Evolutionary conservation across 2,329 filamentous ascomycete genomes (phyloP).

Genomic region (Aureobasidium sp.): DNA sequence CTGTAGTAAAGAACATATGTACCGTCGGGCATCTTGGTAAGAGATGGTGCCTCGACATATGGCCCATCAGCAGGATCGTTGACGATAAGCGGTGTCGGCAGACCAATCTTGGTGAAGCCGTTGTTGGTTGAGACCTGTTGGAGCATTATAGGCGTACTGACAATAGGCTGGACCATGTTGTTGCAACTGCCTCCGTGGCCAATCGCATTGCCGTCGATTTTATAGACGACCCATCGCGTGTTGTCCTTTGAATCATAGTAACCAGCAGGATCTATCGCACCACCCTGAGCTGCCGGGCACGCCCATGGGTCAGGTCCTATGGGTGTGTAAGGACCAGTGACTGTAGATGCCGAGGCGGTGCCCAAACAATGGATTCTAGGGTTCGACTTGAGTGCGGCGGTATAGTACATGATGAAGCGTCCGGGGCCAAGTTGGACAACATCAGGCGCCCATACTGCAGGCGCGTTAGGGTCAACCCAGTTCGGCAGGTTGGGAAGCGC

Average conservation of each 20-base stretch:
- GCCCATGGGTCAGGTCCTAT: constrained; percentile 22
- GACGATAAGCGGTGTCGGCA: constrained; percentile 21
- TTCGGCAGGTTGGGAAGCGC: constrained; percentile 26
- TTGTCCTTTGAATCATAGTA: constrained; percentile 20
- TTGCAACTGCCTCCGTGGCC: constrained; percentile 20
- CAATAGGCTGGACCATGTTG: constrained; percentile 18
- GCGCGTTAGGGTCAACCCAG: constrained; percentile 22
- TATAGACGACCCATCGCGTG: constrained; percentile 21
- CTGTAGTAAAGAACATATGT: constrained; percentile 20
- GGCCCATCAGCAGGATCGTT: constrained; percentile 26
- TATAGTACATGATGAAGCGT: constrained; percentile 26
- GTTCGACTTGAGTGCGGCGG: constrained; percentile 20
- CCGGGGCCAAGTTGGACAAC: constrained; percentile 23
- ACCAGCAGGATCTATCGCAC: constrained; percentile 26
- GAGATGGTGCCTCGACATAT: constrained; percentile 27
- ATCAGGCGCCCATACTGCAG: constrained; percentile 31
- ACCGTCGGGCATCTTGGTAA: constrained; percentile 21
- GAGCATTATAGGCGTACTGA: constrained; percentile 21
- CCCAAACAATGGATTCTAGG: constrained; percentile 24
- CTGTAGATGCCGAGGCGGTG: constrained; percentile 20
- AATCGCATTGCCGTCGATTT: constrained; percentile 20
- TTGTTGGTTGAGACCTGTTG: constrained; percentile 18
- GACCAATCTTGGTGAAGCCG: constrained; percentile 23
- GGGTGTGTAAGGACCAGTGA: constrained; percentile 26
- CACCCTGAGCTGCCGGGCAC: constrained; percentile 23